These are phyloP conservation scores for Pythium volutum DNA, from an alignment of 352 stramenopile species.

Conservation along the genomic window DNA sequence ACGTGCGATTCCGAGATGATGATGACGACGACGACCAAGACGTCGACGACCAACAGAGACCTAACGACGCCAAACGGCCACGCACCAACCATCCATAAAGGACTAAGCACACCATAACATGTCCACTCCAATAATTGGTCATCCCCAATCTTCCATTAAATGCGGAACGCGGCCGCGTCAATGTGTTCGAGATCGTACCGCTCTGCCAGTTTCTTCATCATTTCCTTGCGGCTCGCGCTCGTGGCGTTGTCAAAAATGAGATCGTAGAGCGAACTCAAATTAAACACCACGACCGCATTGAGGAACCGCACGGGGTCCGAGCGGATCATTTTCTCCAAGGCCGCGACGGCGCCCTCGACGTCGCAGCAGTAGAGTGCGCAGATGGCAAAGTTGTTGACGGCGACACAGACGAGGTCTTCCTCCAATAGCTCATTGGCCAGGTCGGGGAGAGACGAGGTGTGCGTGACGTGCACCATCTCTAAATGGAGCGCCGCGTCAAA, in stretches of 20 bases:
- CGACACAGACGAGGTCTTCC: slow-evolving; percentile 62
- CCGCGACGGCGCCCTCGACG: slow-evolving; percentile 62
- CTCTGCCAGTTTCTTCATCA: slow-evolving; percentile 78
- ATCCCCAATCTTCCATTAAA: slow-evolving; percentile 34
- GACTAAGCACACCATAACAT: too few species aligned
- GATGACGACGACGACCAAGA: slow-evolving; percentile 27
- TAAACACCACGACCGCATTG: slow-evolving; percentile 72
- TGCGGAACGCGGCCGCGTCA: slow-evolving; percentile 60
- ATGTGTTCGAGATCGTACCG: slow-evolving; percentile 78
- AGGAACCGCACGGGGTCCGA: slow-evolving; percentile 67
- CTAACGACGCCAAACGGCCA: not conserved
- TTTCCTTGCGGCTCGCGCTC: slow-evolving; percentile 76
- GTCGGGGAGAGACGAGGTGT: not conserved
- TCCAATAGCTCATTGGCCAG: slow-evolving; percentile 46
- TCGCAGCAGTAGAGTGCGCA: slow-evolving; percentile 82
- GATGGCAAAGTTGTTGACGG: slow-evolving; percentile 82
- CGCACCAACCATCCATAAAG: not conserved
- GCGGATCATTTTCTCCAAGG: slow-evolving; percentile 69
- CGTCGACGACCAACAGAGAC: slow-evolving; percentile 14
- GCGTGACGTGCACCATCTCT: slow-evolving; percentile 13
- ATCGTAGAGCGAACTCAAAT: slow-evolving; percentile 81
- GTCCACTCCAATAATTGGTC: not conserved
- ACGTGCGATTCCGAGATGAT: slow-evolving; percentile 45
- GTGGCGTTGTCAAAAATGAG: slow-evolving; percentile 73
- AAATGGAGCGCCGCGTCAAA: slow-evolving; percentile 70